Evolutionary conservation across 2,329 filamentous ascomycete genomes (phyloP).

Genomic region (Diaporthe citri): DNA sequence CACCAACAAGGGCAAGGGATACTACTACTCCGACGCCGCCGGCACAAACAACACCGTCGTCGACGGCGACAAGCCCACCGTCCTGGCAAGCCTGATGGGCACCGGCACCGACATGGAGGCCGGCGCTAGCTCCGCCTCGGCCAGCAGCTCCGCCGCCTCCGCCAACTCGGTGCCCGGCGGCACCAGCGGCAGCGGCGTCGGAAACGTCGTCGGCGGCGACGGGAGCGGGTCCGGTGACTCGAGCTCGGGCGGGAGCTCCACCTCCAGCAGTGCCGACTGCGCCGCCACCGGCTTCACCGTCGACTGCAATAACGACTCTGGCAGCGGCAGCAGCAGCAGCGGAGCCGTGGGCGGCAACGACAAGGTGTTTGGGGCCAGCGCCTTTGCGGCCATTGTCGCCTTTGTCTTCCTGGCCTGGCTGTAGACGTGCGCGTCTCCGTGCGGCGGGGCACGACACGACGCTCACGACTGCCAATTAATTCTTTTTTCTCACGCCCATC

Average conservation of each 20-base stretch:
- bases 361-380: slow-evolving; percentile 46
- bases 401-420: slow-evolving; percentile 50
- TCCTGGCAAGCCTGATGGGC: slow-evolving; percentile 83
- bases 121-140: slow-evolving; percentile 47
- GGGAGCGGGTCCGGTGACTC: slow-evolving; percentile 43
- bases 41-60: slow-evolving; percentile 83
- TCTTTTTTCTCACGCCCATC: not conserved
- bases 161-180: slow-evolving; percentile 48
- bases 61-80: slow-evolving; percentile 79
- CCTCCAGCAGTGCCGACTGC: slow-evolving; percentile 47
- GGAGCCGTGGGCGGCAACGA: slow-evolving; percentile 42
- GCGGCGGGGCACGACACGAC: not conserved
- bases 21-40: slow-evolving; percentile 76
- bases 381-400: slow-evolving; percentile 52
- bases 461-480: slow-evolving; percentile 9
- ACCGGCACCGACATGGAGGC: slow-evolving; percentile 81
- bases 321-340: slow-evolving; percentile 36
- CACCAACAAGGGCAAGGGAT: slow-evolving; percentile 76
- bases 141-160: slow-evolving; percentile 38
- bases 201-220: slow-evolving; percentile 42
- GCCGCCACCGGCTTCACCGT: slow-evolving; percentile 56
- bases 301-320: slow-evolving; percentile 47
- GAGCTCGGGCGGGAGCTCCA: slow-evolving; percentile 41
- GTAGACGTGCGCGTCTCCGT: slow-evolving; percentile 38
- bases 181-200: slow-evolving; percentile 44